Conservation (phyloP, 139 green algal genomes). For the Astrephomene gubernaculifera region DNA sequence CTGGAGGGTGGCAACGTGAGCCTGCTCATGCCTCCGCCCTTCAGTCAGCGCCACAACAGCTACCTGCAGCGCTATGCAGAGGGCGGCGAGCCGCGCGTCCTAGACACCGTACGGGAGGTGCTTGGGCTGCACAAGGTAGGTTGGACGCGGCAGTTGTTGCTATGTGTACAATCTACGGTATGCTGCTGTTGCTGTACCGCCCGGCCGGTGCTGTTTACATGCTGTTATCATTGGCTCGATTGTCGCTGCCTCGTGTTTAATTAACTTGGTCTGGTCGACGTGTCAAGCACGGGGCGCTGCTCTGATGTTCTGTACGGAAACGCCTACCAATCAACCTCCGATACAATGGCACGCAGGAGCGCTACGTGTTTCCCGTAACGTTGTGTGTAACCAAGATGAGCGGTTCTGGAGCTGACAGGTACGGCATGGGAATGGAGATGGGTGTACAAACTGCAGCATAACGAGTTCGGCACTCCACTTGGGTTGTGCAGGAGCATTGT, state of each 20-base stretch:
- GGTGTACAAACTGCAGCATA: neutral
- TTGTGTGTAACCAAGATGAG: slow-evolving; percentile 17
- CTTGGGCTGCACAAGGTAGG: slow-evolving; percentile 47
- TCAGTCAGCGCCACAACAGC: slow-evolving; percentile 38
- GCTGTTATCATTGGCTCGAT: neutral
- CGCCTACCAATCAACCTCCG: neutral
- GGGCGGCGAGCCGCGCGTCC: slow-evolving; percentile 44
- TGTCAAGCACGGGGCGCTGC: neutral
- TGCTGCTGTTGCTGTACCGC: neutral
- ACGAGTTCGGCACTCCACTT: neutral
- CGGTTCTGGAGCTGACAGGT: slow-evolving; percentile 17
- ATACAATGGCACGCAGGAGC: neutral
- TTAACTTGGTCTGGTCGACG: neutral
- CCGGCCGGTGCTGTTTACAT: too few species aligned
- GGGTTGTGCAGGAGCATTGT: neutral
- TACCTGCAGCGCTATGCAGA: slow-evolving; percentile 48
- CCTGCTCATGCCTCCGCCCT: slow-evolving; percentile 53
- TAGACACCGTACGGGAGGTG: slow-evolving; percentile 58
- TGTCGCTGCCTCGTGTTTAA: too few species aligned
- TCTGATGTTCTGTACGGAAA: neutral
- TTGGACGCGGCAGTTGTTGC: too few species aligned
- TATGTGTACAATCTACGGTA: neutral
- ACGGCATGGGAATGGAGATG: neutral
- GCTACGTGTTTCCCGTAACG: slow-evolving; percentile 10
- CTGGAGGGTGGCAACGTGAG: slow-evolving; percentile 43